Evolutionary conservation across 2,329 filamentous ascomycete genomes (phyloP), one percentile per base, ranked within the genome.

Genomic region (Sclerotinia minor): DNA sequence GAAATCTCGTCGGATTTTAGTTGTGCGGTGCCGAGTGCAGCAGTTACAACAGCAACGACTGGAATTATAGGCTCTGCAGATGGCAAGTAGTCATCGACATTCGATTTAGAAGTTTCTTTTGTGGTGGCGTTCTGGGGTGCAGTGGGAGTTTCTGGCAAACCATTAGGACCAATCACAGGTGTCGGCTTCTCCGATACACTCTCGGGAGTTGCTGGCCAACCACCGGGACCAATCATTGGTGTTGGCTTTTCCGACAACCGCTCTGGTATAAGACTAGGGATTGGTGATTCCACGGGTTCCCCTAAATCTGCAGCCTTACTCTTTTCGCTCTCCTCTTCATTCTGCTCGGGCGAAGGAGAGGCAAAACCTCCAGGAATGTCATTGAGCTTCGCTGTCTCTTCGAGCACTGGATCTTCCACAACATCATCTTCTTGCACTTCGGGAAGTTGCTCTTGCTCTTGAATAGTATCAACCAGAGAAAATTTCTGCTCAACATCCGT

Each of bases 151-250:
- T 67, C 67, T 69, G 59, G 59, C 59, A n/a, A 61, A 8, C n/a
- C 59, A 38, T 45, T 45, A 61, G 71, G 72, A n/a, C 69, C 72
- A 67, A 64, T 69, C 58, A 71, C 69, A 53, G 72, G 68, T 61
- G 72, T 72, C 54, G 68, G 69, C 52, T 69, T 71, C 24, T 71
- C 65, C 17, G 66, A 68, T 35, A 35, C 35, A 35, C 35, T 35
- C 35, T 35, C 67, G 24, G 72, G 71, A n/a, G 72, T 73, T 41
- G 66, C 68, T 69, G 59, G 59, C 59, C 45, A 61, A 8, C 29
- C 59, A 38, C 59, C 59, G 58, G 71, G 72, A n/a, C 69, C 72
- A 67, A 65, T 69, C 54, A 71, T 69, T 57, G 72, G 68, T 61
- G 72, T 72, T 57, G 68, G 69, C 58, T 68, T 71, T 29, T 71